Evolutionary conservation across 1,284 basidiomycete genomes (phyloP), one percentile per base, ranked within the genome.

Genomic region (Heterobasidion irregulare): DNA sequence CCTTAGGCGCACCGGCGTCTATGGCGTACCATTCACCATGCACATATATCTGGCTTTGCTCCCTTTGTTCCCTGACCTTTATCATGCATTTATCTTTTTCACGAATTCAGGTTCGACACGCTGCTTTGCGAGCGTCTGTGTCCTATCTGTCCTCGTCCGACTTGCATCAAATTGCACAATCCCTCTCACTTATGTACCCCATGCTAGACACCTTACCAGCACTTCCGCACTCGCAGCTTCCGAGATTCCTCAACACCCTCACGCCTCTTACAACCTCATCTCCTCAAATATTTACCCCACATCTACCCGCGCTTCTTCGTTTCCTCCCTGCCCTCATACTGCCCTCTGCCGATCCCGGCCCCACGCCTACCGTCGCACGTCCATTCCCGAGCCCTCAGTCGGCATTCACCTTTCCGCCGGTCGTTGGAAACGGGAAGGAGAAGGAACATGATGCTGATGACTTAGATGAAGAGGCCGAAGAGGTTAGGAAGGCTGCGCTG

Each of bases 231-330:
- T 65, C 75, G 0, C 75, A 79, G 57, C 76, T 83, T 8, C 81
- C 82, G n/a, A 72, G 72, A 0, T 89, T 86, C 64, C 74, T 93
- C 38, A 72, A 77, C 34, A 79, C 85, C 0, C 71, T 93, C 41
- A 88, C 86, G 0, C 86, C 90, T 0, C 77, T 94, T 15, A 82
- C 86, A 9, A 74, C 79, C 5, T 76, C 79, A 4, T 75, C 86
- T 56, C 83, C 90, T 0, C 69, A 72, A 0, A 73, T 92, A 9
- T 92, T 92, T 64, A 74, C 77, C 8, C 78, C 83, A 0, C 86
- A 90, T 62, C 70, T 92, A 2, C 70, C 72, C 8, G 75, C 77
- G 0, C 71, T 90, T 18, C 72, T 90, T 19, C 72, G 78, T 0
- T 89, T 89, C 66, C 72, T 91, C 34, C 84, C 83, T 0, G 71